Evolutionary conservation across 2,329 filamentous ascomycete species (phyloP).

Genomic region (Colletotrichum abscissum): DNA sequence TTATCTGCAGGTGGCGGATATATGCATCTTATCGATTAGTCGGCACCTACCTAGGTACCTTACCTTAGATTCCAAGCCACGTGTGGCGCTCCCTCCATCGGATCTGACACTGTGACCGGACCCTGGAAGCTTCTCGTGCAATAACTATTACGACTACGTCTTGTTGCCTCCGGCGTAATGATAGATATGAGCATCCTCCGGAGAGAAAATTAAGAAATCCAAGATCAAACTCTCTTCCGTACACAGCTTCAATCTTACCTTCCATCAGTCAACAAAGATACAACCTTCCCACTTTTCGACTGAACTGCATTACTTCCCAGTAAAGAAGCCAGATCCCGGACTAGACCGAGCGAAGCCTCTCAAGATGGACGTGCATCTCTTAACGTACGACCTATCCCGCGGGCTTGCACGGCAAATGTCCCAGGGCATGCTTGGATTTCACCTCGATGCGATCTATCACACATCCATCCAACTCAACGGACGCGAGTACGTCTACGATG

Average conservation of each 20-base stretch:
- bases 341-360: slow-evolving; percentile 8
- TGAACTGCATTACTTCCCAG: background rate
- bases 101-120: slow-evolving; percentile 8
- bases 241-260: background rate
- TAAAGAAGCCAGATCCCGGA: background rate
- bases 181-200: background rate
- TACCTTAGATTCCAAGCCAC: slow-evolving; percentile 7
- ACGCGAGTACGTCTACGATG: slow-evolving; percentile 92
- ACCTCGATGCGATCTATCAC: slow-evolving; percentile 94
- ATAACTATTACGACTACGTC: slow-evolving; percentile 23
- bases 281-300: background rate
- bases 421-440: slow-evolving; percentile 62
- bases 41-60: background rate
- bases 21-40: too few species aligned
- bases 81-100: slow-evolving; percentile 18
- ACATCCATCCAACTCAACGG: slow-evolving; percentile 87
- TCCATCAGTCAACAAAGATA: background rate
- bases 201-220: background rate
- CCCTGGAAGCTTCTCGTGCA: slow-evolving; percentile 31
- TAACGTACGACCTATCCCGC: slow-evolving; percentile 82
- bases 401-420: slow-evolving; percentile 68
- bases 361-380: slow-evolving; percentile 79
- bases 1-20: too few species aligned
- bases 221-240: background rate
- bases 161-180: slow-evolving; percentile 23